Evolutionary conservation across 83 land plant species (phyloP).

Genomic region (Diphasiastrum complanatum): DNA sequence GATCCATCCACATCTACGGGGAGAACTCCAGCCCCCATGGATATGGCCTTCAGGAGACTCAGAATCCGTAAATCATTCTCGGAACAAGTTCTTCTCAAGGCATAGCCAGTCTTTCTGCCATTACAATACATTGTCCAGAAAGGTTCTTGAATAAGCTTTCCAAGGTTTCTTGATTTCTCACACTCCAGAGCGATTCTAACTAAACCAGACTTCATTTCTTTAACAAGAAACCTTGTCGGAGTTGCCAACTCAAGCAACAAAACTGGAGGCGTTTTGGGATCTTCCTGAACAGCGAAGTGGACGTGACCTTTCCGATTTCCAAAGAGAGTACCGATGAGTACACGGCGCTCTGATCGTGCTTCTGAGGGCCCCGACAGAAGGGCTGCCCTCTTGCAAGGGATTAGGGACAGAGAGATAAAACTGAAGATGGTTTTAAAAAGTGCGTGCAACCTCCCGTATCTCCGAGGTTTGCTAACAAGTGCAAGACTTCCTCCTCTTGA

Average conservation of each 20-base stretch:
- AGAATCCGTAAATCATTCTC: conserved; percentile 40
- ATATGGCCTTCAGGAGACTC: conserved; percentile 40
- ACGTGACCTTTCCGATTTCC: conserved; percentile 40
- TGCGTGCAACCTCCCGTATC: too few relatives aligned
- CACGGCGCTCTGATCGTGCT: too few relatives aligned
- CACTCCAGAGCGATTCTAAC: conserved; percentile 50
- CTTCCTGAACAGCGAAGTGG: conserved; percentile 45
- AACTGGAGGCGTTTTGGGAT: conserved; percentile 34
- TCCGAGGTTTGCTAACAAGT: too few relatives aligned
- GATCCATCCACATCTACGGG: conserved; percentile 23
- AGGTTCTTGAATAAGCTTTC: conserved; percentile 43
- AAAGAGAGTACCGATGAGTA: conserved; percentile 47
- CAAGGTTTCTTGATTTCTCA: conserved; percentile 36
- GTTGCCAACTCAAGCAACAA: conserved; percentile 50
- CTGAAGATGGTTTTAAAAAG: too few relatives aligned
- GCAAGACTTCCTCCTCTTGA: too few relatives aligned
- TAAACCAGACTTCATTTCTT: conserved; percentile 47
- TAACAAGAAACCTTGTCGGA: conserved; percentile 29
- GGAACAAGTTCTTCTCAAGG: conserved; percentile 38
- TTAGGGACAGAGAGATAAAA: too few relatives aligned
- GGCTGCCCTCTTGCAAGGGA: too few relatives aligned
- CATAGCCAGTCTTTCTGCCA: conserved; percentile 33
- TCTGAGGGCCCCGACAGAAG: too few relatives aligned
- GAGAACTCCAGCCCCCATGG: conserved; percentile 59
- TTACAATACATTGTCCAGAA: conserved; percentile 54